Evolutionary conservation across 108 stramenopile species (phyloP), one percentile per base, ranked within the genome.

Genomic region (Pseudonitzschia delicatissima): DNA sequence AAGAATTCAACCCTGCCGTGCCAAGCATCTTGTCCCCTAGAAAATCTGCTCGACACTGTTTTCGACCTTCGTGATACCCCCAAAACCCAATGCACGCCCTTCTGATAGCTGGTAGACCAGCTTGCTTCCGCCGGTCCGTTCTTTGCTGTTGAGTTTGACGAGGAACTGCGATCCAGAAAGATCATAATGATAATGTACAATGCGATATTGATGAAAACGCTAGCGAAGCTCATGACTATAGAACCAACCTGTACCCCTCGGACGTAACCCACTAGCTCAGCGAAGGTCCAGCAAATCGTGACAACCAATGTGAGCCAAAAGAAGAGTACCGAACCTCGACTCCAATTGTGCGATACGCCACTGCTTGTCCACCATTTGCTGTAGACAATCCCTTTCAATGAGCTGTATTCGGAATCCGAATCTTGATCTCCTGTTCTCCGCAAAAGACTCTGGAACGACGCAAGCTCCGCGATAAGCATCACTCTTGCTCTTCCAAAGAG

Each of bases 381-480:
- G 57, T 69, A 77, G 13, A 75, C 23, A 12, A 35, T 34, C 39
- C 40, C 17, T 35, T 27, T 33, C 21, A 21, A 49, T 11, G 53
- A 39, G 7, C 55, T 48, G 27, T 17, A 18, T 6, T 29, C 42
- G 17, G 48, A 40, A 15, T n/a, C 15, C 7, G 55, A 21, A 39
- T 36, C 68, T 32, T 34, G 42, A 60, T 58, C 13, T n/a, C 18
- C 34, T 62, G 3, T 55, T 23, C 36, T 71, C 13, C 78, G 53
- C 27, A 84, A 67, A 12, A 84, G 64, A 29, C 73, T 69, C 45
- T 85, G 80, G 55, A 85, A 85, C n/a, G 78, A 79, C 34, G 79
- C 79, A 12, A 85, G 69, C 66, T 85, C 84, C 3, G 84, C 73
- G 44, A 85, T 52, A n/a, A 85, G 51, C 73, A 81, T 76, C 4